Conservation (phyloP, 768 basidiomycete species). For the Peribolospora kevripleyi region DNA sequence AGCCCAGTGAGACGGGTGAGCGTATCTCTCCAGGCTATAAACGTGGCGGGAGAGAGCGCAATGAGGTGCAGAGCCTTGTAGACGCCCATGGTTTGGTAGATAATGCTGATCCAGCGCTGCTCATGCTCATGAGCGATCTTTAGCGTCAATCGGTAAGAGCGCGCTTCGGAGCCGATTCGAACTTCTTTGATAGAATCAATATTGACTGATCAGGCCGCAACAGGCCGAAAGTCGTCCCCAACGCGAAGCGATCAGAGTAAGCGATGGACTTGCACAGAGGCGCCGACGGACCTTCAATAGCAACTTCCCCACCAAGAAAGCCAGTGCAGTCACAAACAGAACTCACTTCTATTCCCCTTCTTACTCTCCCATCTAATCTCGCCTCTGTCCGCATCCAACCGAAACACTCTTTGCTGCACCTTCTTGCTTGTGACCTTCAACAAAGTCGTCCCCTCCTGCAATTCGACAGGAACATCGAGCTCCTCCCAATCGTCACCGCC, state of each 20-base stretch:
- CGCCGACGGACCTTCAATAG: too few relatives aligned
- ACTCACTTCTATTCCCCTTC: conserved; percentile 39
- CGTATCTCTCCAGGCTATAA: conserved; percentile 38
- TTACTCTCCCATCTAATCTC: conserved; percentile 57
- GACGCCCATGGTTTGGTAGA: conserved; percentile 33
- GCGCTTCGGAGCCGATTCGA: conserved; percentile 43
- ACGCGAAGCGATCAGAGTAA: neutral
- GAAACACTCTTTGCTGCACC: conserved; percentile 43
- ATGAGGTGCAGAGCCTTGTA: conserved; percentile 75
- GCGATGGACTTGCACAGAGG: neutral
- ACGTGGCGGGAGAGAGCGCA: conserved; percentile 39
- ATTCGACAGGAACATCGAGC: too few relatives aligned
- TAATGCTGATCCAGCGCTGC: conserved; percentile 72
- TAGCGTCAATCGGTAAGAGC: conserved; percentile 42
- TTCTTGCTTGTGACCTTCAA: conserved; percentile 60
- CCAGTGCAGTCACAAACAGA: too few relatives aligned
- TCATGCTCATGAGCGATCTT: conserved; percentile 36
- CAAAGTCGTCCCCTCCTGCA: conserved; percentile 29
- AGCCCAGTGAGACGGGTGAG: conserved; percentile 39
- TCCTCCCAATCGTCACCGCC: too few relatives aligned
- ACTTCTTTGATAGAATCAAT: conserved; percentile 74
- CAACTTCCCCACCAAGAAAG: too few relatives aligned
- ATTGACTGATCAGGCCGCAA: conserved; percentile 31
- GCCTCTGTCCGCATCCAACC: conserved; percentile 54
- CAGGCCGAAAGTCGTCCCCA: too few relatives aligned